Base-by-base conservation (phyloP, 2,329 filamentous ascomycete genomes). In the Alternaria sp. region DNA sequence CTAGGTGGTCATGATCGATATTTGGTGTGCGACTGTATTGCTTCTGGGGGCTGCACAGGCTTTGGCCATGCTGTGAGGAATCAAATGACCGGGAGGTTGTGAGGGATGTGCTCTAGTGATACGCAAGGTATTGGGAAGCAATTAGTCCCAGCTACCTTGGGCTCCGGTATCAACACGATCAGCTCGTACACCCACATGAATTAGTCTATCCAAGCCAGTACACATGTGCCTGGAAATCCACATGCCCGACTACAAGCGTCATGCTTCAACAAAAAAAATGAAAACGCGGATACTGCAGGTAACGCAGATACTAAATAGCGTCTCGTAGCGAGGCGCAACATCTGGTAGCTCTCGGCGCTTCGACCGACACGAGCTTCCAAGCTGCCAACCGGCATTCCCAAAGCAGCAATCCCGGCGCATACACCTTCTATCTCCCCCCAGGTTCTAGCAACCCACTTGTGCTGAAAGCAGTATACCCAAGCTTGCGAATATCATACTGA, bases 381-480 rank as follows among this genome's bases (percentile, higher is more conserved):
- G 44, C 26, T 41, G 17, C 3, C 44, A 8, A 23, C 36, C 66
- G 62, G 69, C 34, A 65, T 61, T 48, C 70, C 67, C 21, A 51
- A 62, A 56, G 21, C 24, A 60, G 70, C 36, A 62, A 67, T 59
- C 26, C 70, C 70, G 70, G 66, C 61, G 63, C 62, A 61, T 63
- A 61, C 33, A 37, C 34, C 36, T 34, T 55, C 17, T 13, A 17
- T 17, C 17, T 34, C 26, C 45, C 49, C 23, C 17, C 51, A 54
- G 17, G 29, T 48, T 36, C 8, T 31, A 11, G 26, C 45, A 61
- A 39, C 44, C 39, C 39, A 31, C 39, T 29, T 45, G 49, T 42
- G 14, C 68, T 65, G 6, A 46, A 65, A 61, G 44, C 49, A 67
- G 69, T 68, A 68, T 69, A 50, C 58, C 60, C 48, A 59, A 24